Conservation (phyloP, 2,329 filamentous ascomycete genomes). For the Penicillium sp. region DNA sequence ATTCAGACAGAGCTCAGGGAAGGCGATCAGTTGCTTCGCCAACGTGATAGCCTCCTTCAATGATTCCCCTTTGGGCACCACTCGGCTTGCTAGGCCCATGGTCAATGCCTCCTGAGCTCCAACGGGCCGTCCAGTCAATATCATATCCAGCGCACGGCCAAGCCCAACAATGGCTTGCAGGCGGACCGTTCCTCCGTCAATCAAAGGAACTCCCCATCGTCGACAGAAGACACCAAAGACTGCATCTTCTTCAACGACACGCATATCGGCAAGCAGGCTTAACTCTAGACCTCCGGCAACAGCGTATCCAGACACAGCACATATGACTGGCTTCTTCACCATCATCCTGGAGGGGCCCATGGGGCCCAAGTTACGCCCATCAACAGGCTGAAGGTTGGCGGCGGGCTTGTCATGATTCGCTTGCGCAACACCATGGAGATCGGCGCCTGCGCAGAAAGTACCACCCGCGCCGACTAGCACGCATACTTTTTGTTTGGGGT, state of each 20-base stretch:
- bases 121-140: conserved; percentile 56
- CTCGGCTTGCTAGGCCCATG: conserved; percentile 56
- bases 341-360: conserved; percentile 56
- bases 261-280: conserved; percentile 55
- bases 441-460: conserved; percentile 57
- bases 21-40: conserved; percentile 49
- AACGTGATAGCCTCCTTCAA: conserved; percentile 52
- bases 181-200: conserved; percentile 57
- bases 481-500: conserved; percentile 54
- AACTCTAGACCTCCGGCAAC: conserved; percentile 59
- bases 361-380: conserved; percentile 46
- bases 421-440: conserved; percentile 50
- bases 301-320: conserved; percentile 54
- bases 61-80: conserved; percentile 54
- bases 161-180: conserved; percentile 55
- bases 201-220: conserved; percentile 54
- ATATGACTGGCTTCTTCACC: conserved; percentile 55
- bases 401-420: conserved; percentile 8
- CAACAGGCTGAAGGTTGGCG: conserved; percentile 33
- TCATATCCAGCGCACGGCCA: conserved; percentile 58
- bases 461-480: conserved; percentile 51
- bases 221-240: conserved; percentile 60
- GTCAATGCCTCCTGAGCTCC: conserved; percentile 51
- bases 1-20: conserved; percentile 57
- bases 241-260: conserved; percentile 55